A percentile compares a stretch with the other conserved stretches of the same genome.
Conservation (phyloP, 140 eudicot genomes). For the Flaveria floridana region DNA sequence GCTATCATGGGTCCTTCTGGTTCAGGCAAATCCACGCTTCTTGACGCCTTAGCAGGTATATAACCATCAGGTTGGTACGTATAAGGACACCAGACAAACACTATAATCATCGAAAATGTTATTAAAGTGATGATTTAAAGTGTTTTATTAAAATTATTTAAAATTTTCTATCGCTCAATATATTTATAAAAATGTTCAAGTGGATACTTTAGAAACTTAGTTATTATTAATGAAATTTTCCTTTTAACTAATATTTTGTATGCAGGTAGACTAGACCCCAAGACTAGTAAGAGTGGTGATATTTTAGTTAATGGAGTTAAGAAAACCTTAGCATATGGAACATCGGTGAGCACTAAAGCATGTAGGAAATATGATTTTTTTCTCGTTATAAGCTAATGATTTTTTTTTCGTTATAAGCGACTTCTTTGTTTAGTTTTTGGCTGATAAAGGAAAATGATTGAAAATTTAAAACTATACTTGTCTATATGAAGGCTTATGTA, state of each 20-base stretch:
- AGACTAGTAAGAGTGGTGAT: slow-evolving; percentile 54
- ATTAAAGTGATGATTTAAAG: too few relatives aligned
- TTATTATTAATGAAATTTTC: too few relatives aligned
- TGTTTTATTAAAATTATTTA: too few relatives aligned
- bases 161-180: too few relatives aligned
- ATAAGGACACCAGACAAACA: too few relatives aligned
- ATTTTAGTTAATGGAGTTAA: slow-evolving; percentile 54
- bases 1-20: slow-evolving; percentile 75
- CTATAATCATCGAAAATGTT: too few relatives aligned
- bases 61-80: too few relatives aligned
- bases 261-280: slow-evolving; percentile 56
- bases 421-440: neutral
- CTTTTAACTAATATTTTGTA: neutral
- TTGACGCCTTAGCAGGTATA: slow-evolving; percentile 59
- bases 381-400: too few relatives aligned
- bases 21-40: slow-evolving; percentile 61
- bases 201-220: too few relatives aligned
- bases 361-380: neutral
- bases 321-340: slow-evolving; percentile 59
- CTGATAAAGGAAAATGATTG: neutral
- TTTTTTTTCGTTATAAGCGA: neutral
- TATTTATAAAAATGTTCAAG: too few relatives aligned
- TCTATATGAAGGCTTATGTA: slow-evolving; percentile 43
- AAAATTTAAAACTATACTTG: neutral
- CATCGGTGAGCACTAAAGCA: slow-evolving; percentile 41